Evolutionary conservation across 2,329 filamentous ascomycete species (phyloP).

Genomic region (Zymoseptoria ardabiliae): DNA sequence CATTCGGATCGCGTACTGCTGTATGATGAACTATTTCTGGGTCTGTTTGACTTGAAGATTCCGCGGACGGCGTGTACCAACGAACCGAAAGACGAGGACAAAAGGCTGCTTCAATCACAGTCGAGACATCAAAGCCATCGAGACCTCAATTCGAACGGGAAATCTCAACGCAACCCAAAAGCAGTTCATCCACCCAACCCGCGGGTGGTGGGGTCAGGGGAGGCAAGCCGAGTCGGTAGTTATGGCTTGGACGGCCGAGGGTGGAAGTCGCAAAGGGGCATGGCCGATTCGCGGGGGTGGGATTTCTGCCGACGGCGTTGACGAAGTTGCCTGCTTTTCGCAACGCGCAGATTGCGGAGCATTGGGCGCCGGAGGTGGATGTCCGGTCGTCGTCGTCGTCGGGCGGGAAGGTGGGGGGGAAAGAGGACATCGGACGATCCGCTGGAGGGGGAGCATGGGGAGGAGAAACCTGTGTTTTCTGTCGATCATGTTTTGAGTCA

Average conservation of each 20-base stretch:
- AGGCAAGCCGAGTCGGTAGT: constrained; percentile 45
- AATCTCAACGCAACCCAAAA: no score
- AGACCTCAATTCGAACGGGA: no score
- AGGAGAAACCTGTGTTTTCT: constrained; percentile 50
- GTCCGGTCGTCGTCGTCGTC: constrained; percentile 28
- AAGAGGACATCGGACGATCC: constrained; percentile 37
- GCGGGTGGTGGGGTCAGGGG: no score
- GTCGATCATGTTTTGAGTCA: constrained; percentile 60
- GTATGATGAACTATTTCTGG: no score
- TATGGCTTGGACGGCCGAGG: constrained; percentile 56
- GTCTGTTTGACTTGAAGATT: no score
- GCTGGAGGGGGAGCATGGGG: constrained; percentile 31
- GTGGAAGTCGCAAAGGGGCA: constrained; percentile 52
- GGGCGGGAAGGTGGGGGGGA: constrained; percentile 32
- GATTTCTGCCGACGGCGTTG: constrained; percentile 53
- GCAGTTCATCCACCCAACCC: no score
- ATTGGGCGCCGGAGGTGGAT: constrained; percentile 40
- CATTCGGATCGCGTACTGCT: no score
- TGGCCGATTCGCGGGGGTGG: constrained; percentile 52
- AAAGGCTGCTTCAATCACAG: no score
- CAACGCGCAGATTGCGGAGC: constrained; percentile 51
- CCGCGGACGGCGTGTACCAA: no score
- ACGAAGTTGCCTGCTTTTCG: constrained; percentile 59
- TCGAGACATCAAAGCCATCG: no score
- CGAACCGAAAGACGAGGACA: no score